Percentiles rank a stretch among this genome's conserved stretches.
These are phyloP conservation scores for Iodosphaeria phyllophila DNA, from an alignment of 2,329 filamentous ascomycete genomes.

Conservation along the genomic window DNA sequence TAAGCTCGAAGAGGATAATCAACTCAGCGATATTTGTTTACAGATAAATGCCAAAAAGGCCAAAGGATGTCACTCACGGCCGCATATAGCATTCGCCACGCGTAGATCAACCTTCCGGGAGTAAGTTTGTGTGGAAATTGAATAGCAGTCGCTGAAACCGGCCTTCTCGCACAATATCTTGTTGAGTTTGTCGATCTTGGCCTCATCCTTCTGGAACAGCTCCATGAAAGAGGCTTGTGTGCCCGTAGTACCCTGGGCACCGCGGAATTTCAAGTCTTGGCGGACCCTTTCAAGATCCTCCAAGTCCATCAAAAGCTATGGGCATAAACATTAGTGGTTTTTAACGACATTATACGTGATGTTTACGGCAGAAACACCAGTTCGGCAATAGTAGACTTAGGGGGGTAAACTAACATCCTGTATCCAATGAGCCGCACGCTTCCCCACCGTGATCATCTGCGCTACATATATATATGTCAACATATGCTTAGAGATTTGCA, in stretches of 20 bases:
- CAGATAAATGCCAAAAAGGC: too few species aligned
- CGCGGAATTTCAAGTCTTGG: slow-evolving; percentile 51
- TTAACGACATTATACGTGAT: too few species aligned
- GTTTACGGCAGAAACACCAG: too few species aligned
- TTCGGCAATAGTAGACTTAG: too few species aligned
- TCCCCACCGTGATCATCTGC: slow-evolving; percentile 35
- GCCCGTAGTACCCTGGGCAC: slow-evolving; percentile 31
- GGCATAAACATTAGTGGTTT: too few species aligned
- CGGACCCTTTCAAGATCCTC: slow-evolving; percentile 52
- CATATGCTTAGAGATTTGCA: not conserved
- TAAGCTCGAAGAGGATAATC: too few species aligned
- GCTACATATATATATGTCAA: slow-evolving; percentile 11
- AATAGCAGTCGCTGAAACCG: slow-evolving; percentile 30
- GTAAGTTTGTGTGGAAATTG: slow-evolving; percentile 5
- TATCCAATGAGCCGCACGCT: slow-evolving; percentile 52
- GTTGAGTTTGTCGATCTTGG: slow-evolving; percentile 34
- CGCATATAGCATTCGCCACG: slow-evolving; percentile 4
- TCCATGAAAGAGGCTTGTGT: slow-evolving; percentile 40
- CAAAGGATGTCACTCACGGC: slow-evolving; percentile 2
- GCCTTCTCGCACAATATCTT: slow-evolving; percentile 33
- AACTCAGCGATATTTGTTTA: too few species aligned
- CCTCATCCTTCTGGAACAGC: slow-evolving; percentile 26
- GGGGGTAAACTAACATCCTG: too few species aligned
- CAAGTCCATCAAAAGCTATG: slow-evolving; percentile 50
- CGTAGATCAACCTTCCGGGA: slow-evolving; percentile 3